phyloP scores from a whole-genome alignment of 805 yeast genomes.

The Isabelozyma rhagii region DNA sequence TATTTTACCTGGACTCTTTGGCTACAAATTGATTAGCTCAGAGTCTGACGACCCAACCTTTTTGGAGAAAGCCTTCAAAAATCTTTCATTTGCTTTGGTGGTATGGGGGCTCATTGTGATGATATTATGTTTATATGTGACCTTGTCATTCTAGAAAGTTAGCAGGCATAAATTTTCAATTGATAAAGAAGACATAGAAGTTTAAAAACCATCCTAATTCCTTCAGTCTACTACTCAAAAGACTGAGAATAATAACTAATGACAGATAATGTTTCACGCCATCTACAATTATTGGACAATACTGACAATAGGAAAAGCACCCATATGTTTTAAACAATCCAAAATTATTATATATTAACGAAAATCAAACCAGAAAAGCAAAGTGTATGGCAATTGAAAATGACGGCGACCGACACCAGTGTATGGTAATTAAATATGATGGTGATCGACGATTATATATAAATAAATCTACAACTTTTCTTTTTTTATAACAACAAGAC shows the following conservation, averaged over 20 bases:
- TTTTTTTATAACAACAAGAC: neutral
- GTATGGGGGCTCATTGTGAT: slow-evolving; percentile 72
- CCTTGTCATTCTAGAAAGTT: neutral
- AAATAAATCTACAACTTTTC: neutral
- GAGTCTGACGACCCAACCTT: slow-evolving; percentile 23
- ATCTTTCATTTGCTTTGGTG: slow-evolving; percentile 52
- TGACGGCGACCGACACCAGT: too few species aligned
- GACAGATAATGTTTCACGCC: too few species aligned
- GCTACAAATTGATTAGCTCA: slow-evolving; percentile 66
- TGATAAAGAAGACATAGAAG: too few species aligned
- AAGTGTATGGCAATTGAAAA: neutral
- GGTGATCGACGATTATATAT: too few species aligned
- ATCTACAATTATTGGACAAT: too few species aligned
- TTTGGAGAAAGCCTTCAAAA: slow-evolving; percentile 34
- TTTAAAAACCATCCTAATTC: too few species aligned
- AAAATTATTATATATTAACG: neutral
- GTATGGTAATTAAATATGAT: neutral
- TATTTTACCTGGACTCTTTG: slow-evolving; percentile 85
- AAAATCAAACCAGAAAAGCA: neutral
- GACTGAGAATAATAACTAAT: too few species aligned
- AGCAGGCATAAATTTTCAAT: neutral
- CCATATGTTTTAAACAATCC: neutral
- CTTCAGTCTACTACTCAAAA: too few species aligned
- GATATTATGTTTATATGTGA: slow-evolving; percentile 52
- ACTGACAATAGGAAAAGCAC: neutral